These are phyloP conservation scores for Saccharomycopsis vini DNA, from an alignment of 805 yeast genomes.

Conservation along the genomic window DNA sequence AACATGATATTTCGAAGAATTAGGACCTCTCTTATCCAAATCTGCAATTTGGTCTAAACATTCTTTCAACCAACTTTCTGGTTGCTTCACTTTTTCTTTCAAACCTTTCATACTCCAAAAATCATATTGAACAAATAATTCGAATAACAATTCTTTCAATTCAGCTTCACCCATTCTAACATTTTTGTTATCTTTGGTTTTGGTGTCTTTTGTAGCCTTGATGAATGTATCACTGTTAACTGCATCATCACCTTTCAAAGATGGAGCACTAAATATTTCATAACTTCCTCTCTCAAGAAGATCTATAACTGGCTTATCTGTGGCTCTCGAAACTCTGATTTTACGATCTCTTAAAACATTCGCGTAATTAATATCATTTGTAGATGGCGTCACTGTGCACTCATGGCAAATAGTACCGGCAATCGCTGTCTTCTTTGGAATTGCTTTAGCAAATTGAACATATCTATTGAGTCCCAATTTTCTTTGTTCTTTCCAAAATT, in stretches of 20 bases:
- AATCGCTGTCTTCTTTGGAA: constrained; percentile 79
- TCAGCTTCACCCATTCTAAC: constrained; percentile 92
- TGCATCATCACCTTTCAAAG: constrained; percentile 70
- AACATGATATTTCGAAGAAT: constrained; percentile 82
- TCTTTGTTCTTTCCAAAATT: constrained; percentile 10
- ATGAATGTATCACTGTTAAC: constrained; percentile 24
- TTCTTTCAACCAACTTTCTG: constrained; percentile 86
- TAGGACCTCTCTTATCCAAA: constrained; percentile 90
- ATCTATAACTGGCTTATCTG: constrained; percentile 43
- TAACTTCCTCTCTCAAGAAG: constrained; percentile 74
- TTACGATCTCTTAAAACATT: constrained; percentile 52
- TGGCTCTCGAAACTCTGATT: constrained; percentile 36
- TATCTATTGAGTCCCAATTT: constrained; percentile 32
- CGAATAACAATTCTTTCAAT: constrained; percentile 77
- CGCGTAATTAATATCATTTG: constrained; percentile 59
- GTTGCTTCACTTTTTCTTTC: constrained; percentile 90
- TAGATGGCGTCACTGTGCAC: constrained; percentile 78
- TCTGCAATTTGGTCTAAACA: constrained; percentile 84
- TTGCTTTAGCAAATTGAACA: constrained; percentile 78
- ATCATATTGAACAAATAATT: constrained; percentile 87
- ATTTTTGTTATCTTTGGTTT: constrained; percentile 58
- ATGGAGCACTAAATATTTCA: constrained; percentile 18
- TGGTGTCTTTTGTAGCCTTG: constrained; percentile 39
- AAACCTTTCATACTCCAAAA: constrained; percentile 95
- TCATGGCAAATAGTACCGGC: constrained; percentile 89